A percentile compares a stretch with the other conserved stretches of the same genome.
Evolutionary conservation across 306 rosid genomes (phyloP).

Genomic region (Lathyrus sativus): DNA sequence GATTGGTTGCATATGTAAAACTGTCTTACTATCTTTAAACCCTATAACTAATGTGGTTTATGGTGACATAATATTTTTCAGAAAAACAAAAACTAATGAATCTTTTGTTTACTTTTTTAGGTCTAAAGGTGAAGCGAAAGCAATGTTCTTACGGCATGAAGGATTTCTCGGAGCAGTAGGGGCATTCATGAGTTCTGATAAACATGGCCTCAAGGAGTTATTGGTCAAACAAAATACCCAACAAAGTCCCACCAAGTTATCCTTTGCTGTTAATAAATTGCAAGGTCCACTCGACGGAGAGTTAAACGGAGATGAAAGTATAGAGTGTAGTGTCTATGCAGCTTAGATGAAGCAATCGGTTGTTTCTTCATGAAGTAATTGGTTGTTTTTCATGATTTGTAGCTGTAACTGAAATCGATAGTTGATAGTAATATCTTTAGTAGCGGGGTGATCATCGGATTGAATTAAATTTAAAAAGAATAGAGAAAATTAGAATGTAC

Average conservation of each 20-base stretch:
- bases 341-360: slow-evolving; percentile 54
- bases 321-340: slow-evolving; percentile 70
- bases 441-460: neutral
- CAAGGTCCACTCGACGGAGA: slow-evolving; percentile 48
- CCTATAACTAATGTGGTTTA: neutral
- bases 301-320: slow-evolving; percentile 65
- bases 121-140: slow-evolving; percentile 97
- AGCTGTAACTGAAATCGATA: slow-evolving; percentile 37
- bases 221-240: slow-evolving; percentile 49
- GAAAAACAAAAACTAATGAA: neutral
- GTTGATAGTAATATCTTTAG: slow-evolving; percentile 34
- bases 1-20: no score
- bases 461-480: neutral
- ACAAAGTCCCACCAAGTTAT: slow-evolving; percentile 44
- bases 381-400: slow-evolving; percentile 45
- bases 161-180: slow-evolving; percentile 98
- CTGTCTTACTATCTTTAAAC: no score
- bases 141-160: slow-evolving; percentile 90
- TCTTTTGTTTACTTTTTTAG: slow-evolving; percentile 43
- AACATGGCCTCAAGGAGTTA: slow-evolving; percentile 60
- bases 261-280: slow-evolving; percentile 47
- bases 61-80: neutral
- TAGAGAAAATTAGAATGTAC: neutral
- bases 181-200: slow-evolving; percentile 76
- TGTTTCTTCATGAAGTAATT: slow-evolving; percentile 58